Conservation (phyloP, 257 asterid genomes). For the Knoxia roxburghii region DNA sequence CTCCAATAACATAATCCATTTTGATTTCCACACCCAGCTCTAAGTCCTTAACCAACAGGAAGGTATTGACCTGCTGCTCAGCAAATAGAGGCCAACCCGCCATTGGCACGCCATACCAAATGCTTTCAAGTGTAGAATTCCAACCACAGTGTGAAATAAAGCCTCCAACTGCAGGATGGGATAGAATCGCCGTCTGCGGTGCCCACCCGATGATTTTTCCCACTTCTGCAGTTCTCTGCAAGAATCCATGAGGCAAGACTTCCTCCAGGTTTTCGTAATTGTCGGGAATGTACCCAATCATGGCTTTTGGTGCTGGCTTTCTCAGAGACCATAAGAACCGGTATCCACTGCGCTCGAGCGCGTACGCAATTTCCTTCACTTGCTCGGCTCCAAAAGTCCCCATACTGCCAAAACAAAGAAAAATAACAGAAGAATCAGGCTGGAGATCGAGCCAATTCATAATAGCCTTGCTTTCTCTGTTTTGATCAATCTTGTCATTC, state of each 20-base stretch:
- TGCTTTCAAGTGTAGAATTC: no score
- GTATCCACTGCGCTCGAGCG: conserved; percentile 8
- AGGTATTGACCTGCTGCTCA: conserved; percentile 28
- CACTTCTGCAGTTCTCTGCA: conserved; percentile 15
- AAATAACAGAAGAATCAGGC: no score
- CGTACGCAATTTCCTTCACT: conserved; percentile 22
- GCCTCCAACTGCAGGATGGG: conserved; percentile 30
- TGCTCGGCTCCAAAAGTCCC: conserved; percentile 10
- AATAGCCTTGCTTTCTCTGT: conserved; percentile 1
- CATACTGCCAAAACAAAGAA: conserved; percentile 25
- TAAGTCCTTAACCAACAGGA: conserved; percentile 23
- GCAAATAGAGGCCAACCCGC: conserved; percentile 27
- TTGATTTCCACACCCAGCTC: conserved; percentile 25
- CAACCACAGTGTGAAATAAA: no score
- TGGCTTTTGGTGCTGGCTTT: conserved; percentile 7
- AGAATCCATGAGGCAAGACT: conserved; percentile 26
- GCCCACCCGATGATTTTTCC: conserved; percentile 35
- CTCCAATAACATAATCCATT: conserved; percentile 19
- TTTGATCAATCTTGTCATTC: neutral
- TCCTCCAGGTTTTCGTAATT: conserved; percentile 14
- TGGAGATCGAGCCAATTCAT: conserved; percentile 23
- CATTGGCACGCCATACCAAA: conserved; percentile 29
- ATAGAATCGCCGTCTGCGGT: conserved; percentile 22
- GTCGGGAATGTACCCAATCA: neutral
- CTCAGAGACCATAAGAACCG: no score